Base-by-base conservation (phyloP, 2,329 filamentous ascomycete genomes). In the Zymoseptoria ardabiliae region DNA sequence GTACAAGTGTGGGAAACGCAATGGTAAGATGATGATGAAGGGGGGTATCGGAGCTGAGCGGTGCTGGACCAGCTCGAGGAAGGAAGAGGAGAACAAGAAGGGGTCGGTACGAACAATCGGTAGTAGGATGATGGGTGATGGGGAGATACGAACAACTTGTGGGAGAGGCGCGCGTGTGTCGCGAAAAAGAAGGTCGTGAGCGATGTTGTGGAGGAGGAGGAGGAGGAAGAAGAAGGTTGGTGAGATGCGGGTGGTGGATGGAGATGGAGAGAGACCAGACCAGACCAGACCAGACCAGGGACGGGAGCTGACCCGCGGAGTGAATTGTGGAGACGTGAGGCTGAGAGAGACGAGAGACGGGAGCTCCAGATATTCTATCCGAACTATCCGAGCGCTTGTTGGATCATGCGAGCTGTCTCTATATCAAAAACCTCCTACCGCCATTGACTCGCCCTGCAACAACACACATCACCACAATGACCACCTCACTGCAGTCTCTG, bases 401-500 rank as follows among this genome's bases (percentile, higher is more conserved):
- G 25, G 9, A 35, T 13, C 3, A 11, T 13, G 10, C 9, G 30
- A 13, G 9, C 30, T 35, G 30, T 45, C 35, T 41, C 11, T 35
- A 17, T 17, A 45, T 45, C 10, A 11, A 45, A 6, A 7, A n/a
- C 28, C 17, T 45, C 13, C 4, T 17, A 17, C 35, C 17, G 35
- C 35, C 11, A 45, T 51, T 20, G n/a, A 51, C 50, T 51, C 19
- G 25, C 50, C 17, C 19, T 51, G 20, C n/a, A 51, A 21, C 50
- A 51, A 22, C 3, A 22, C 7, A 45, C 4, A 45, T 45, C 17
- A 45, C 60, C 73, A 81, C 62, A 51, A 95, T 94, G 90, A 92
- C 89, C 10, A 86, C 89, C 63, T 88, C 88, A 73, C 84, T 94
- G 61, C 86, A 89, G n/a, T 86, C 84, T 48, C 76, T 95, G 64